Conservation (phyloP, 176 grass and related monocot species). For the Eragrostis nindensis region DNA sequence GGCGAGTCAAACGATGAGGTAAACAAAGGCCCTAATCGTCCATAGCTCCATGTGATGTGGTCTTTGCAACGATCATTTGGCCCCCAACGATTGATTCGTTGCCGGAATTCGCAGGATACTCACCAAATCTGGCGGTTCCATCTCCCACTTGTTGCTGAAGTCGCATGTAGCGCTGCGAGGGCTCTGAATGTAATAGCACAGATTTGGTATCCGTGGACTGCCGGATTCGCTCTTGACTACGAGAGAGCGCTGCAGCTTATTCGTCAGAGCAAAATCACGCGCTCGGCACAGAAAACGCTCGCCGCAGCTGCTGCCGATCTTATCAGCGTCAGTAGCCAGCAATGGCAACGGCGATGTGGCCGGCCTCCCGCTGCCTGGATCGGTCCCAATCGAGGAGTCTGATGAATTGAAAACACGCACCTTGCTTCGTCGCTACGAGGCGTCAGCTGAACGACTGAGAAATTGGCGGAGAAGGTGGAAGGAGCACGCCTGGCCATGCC, state of each 20-base stretch:
- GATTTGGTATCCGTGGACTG: not conserved
- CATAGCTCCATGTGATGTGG: slow-evolving; percentile 31
- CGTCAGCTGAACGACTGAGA: not conserved
- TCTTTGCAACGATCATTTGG: not conserved
- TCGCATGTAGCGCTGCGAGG: not conserved
- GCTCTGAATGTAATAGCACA: not conserved
- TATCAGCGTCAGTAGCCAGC: not conserved
- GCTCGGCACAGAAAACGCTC: not conserved
- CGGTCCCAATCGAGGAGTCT: not conserved
- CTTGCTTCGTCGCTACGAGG: not conserved
- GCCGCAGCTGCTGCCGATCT: not conserved
- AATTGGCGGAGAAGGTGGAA: no score
- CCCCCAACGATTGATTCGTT: not conserved
- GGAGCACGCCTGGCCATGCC: not conserved
- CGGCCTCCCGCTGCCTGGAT: not conserved
- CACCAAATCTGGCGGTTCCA: not conserved
- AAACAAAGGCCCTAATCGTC: not conserved
- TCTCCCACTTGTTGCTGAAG: not conserved
- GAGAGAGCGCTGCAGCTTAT: not conserved
- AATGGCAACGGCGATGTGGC: not conserved
- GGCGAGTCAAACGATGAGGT: not conserved
- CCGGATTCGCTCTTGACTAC: not conserved
- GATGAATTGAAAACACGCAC: not conserved
- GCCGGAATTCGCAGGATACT: not conserved
- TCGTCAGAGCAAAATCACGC: not conserved